A percentile compares a stretch with the other conserved stretches of the same genome.
Evolutionary conservation across 106 monocot species (phyloP).

Genomic region (Cymbidium sinense): DNA sequence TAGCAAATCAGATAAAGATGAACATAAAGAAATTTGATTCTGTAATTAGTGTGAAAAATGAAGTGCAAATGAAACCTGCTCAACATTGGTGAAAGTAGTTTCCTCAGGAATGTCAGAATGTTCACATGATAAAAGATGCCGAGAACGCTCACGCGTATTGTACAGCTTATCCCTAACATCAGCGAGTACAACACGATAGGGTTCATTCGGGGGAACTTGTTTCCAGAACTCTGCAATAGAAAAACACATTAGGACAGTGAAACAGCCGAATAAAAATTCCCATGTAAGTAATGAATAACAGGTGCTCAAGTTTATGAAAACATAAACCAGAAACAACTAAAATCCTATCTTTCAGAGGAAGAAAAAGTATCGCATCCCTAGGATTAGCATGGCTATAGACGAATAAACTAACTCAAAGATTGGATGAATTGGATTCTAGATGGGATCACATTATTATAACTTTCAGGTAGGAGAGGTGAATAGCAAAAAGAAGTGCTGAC

Average conservation of each 20-base stretch:
- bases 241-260: background rate
- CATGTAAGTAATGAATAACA: background rate
- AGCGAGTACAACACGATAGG: constrained; percentile 78
- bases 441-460: background rate
- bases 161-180: constrained; percentile 64
- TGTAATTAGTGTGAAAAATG: background rate
- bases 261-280: background rate
- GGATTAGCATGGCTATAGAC: background rate
- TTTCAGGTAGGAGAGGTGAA: background rate
- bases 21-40: background rate
- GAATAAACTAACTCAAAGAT: background rate
- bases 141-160: constrained; percentile 60
- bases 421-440: background rate
- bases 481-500: background rate
- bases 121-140: constrained; percentile 44
- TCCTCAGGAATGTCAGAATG: constrained; percentile 55
- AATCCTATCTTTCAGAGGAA: background rate
- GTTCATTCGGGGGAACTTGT: constrained; percentile 60
- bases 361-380: background rate
- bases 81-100: constrained; percentile 31
- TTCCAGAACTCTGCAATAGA: constrained; percentile 64
- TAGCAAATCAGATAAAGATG: background rate
- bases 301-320: background rate
- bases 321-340: background rate
- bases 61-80: constrained; percentile 21